These are phyloP conservation scores for Sclerospora graminicola DNA, from an alignment of 352 stramenopile species.

Conservation along the genomic window DNA sequence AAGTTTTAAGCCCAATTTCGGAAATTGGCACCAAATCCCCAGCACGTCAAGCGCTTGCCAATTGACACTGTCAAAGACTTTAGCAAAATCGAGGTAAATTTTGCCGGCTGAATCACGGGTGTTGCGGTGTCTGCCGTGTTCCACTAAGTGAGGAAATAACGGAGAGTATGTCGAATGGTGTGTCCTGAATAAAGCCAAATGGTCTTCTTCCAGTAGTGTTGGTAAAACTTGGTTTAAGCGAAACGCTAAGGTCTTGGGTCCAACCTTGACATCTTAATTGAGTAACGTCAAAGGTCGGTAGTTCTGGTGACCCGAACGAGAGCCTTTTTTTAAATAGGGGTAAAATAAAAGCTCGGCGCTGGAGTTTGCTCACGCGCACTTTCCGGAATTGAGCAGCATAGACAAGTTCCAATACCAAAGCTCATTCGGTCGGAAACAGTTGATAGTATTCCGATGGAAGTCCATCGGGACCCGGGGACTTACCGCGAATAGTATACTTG, in stretches of 20 bases:
- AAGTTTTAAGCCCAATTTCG: background rate
- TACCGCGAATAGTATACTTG: background rate
- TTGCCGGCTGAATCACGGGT: background rate
- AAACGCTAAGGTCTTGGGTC: background rate
- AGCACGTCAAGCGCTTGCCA: background rate
- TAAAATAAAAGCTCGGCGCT: background rate
- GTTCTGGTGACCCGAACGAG: background rate
- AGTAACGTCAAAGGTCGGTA: background rate
- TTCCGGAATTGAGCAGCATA: too few relatives aligned
- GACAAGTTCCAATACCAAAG: too few relatives aligned
- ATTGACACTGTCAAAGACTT: conserved; percentile 4
- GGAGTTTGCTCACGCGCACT: background rate
- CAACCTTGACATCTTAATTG: background rate
- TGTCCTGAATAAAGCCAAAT: background rate
- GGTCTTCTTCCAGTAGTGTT: background rate
- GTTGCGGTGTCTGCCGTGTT: background rate
- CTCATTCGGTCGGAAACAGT: background rate
- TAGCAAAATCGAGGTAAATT: background rate
- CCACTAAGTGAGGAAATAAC: background rate
- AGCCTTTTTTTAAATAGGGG: background rate
- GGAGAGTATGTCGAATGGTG: background rate
- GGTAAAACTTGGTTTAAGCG: background rate
- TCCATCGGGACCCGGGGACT: background rate
- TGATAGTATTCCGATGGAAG: background rate
- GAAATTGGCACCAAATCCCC: background rate